phyloP scores from a whole-genome alignment of 805 yeast genomes.

The Kregervanrija fluxuum region DNA sequence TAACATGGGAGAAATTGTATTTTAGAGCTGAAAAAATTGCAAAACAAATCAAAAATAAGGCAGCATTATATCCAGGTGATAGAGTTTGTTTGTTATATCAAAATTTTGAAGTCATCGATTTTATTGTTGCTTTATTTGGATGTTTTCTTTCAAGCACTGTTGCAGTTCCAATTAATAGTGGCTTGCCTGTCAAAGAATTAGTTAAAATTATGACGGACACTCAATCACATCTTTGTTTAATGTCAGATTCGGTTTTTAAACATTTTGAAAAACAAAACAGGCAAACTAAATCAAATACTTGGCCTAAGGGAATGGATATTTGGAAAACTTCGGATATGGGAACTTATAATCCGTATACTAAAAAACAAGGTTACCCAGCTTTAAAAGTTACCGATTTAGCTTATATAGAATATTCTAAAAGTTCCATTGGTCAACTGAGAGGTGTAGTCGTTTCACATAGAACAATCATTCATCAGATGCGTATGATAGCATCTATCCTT shows the following conservation, averaged over 20 bases:
- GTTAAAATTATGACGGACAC: slow-evolving; percentile 65
- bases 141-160: slow-evolving; percentile 91
- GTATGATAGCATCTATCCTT: slow-evolving; percentile 59
- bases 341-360: slow-evolving; percentile 44
- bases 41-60: slow-evolving; percentile 66
- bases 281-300: slow-evolving; percentile 22
- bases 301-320: slow-evolving; percentile 70
- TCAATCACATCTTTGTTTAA: slow-evolving; percentile 67
- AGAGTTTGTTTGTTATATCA: slow-evolving; percentile 80
- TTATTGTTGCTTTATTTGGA: slow-evolving; percentile 79
- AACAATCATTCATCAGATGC: slow-evolving; percentile 85
- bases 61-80: slow-evolving; percentile 71
- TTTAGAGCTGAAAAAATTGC: slow-evolving; percentile 82
- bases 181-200: slow-evolving; percentile 60
- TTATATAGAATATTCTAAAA: slow-evolving; percentile 84
- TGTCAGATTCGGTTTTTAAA: slow-evolving; percentile 73
- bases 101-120: slow-evolving; percentile 77
- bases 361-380: slow-evolving; percentile 53
- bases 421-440: slow-evolving; percentile 83
- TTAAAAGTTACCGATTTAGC: slow-evolving; percentile 78
- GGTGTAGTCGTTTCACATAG: slow-evolving; percentile 92
- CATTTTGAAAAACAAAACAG: slow-evolving; percentile 59
- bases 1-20: slow-evolving; percentile 87
- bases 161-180: slow-evolving; percentile 87
- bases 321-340: slow-evolving; percentile 91